Conservation (phyloP, 768 basidiomycete species). For the Cubamyces sp. region DNA sequence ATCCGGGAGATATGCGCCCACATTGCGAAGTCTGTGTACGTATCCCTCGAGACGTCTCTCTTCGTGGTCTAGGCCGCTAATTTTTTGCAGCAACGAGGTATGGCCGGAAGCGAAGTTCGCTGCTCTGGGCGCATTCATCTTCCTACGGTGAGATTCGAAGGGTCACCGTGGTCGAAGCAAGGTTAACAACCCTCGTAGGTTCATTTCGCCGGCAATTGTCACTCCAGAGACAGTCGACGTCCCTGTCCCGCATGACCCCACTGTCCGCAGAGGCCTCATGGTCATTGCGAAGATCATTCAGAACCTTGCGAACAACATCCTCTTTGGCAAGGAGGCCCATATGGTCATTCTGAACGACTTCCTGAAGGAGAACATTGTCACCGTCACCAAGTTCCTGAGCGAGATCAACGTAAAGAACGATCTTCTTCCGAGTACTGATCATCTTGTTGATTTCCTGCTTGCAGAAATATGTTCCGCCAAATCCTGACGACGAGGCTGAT, state of each 20-base stretch:
- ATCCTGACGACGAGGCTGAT: conserved; percentile 63
- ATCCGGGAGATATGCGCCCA: conserved; percentile 87
- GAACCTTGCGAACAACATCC: conserved; percentile 91
- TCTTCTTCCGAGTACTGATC: neutral
- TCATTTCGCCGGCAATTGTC: conserved; percentile 91
- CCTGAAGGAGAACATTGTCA: conserved; percentile 67
- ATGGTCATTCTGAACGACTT: conserved; percentile 84
- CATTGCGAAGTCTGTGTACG: conserved; percentile 79
- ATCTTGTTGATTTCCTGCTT: neutral
- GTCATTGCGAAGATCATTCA: conserved; percentile 91
- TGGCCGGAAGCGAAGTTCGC: conserved; percentile 84
- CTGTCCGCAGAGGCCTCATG: conserved; percentile 78
- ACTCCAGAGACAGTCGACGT: conserved; percentile 85
- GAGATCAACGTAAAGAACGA: conserved; percentile 65
- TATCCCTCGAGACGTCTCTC: conserved; percentile 18
- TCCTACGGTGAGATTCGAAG: conserved; percentile 63
- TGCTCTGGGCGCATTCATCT: conserved; percentile 89
- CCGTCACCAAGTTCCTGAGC: conserved; percentile 76
- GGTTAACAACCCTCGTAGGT: conserved; percentile 46
- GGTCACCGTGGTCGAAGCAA: neutral
- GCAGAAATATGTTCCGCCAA: conserved; percentile 48
- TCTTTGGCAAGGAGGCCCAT: conserved; percentile 89
- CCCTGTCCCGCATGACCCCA: conserved; percentile 64
- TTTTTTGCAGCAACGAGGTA: conserved; percentile 50
- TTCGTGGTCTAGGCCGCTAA: neutral